Evolutionary conservation across 1,139 yeast species (phyloP).

Genomic region (Saccharomyces hybrid): DNA sequence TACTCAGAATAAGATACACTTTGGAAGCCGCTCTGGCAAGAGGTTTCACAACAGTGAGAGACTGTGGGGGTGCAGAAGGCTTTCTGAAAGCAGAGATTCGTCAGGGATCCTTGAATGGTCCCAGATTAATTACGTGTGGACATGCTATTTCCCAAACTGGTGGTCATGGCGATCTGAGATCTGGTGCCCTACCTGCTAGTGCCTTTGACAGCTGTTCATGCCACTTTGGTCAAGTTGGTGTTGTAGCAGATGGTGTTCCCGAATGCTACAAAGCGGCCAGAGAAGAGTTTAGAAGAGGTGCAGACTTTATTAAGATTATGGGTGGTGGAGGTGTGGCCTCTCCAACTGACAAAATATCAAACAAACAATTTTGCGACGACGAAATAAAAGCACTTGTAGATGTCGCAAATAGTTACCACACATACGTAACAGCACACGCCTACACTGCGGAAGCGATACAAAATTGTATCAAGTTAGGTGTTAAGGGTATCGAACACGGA

Average conservation of each 20-base stretch:
- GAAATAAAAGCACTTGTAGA: slow-evolving; percentile 9
- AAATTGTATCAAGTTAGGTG: slow-evolving; percentile 8
- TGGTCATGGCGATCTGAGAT: slow-evolving; percentile 10
- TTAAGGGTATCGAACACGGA: slow-evolving; percentile 10
- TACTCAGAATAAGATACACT: slow-evolving; percentile 4
- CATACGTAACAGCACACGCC: slow-evolving; percentile 11
- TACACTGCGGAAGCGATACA: slow-evolving; percentile 9
- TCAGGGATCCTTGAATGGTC: slow-evolving; percentile 1
- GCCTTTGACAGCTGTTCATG: slow-evolving; percentile 9
- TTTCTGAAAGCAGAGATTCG: neutral
- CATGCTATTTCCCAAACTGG: slow-evolving; percentile 11
- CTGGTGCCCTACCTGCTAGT: slow-evolving; percentile 5
- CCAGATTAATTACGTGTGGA: slow-evolving; percentile 9
- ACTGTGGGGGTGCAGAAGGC: slow-evolving; percentile 2
- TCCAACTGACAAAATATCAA: slow-evolving; percentile 9
- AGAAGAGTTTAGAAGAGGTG: slow-evolving; percentile 11
- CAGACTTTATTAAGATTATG: slow-evolving; percentile 10
- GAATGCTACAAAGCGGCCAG: slow-evolving; percentile 9
- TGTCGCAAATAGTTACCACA: neutral
- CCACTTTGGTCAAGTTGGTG: slow-evolving; percentile 7
- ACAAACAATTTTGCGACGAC: slow-evolving; percentile 9
- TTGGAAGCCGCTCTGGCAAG: slow-evolving; percentile 5
- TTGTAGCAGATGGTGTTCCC: slow-evolving; percentile 8
- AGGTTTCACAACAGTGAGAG: slow-evolving; percentile 4
- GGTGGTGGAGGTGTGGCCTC: slow-evolving; percentile 12